Evolutionary conservation across 176 grass and related monocot species (phyloP), one percentile per base, ranked within the genome.

Genomic region (Urochloa ruziziensis): DNA sequence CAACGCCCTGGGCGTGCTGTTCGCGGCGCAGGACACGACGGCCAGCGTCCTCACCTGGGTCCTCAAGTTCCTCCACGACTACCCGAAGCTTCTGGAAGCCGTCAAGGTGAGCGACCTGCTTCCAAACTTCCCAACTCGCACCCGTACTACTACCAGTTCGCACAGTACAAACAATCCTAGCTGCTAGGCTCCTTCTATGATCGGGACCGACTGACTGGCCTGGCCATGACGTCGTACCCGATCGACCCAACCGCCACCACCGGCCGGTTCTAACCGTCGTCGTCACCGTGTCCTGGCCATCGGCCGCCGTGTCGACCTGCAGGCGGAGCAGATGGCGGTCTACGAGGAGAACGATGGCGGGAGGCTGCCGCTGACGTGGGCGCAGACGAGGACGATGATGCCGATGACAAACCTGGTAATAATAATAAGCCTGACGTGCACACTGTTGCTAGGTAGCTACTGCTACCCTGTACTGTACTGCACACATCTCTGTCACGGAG

Each of bases 11-110:
- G 91, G 88, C 36, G 88, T 90, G 36, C 80, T 93, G 65, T 93
- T 93, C 73, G 91, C 91, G 36, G 88, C 91, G n/a, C 88, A 87
- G 64, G 91, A 93, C 88, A 93, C 91, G 6, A 93, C 88, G 4
- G 91, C 91, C 4, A 93, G 91, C 66, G 85, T 85, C 6, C 91
- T 93, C 83, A 93, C 91, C 27, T 92, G 91, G 87, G 60, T 92
- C 87, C 66, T 89, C 72, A 89, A 89, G 83, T 87, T 77, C 64
- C 86, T 94, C 79, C 60, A 80, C 30, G 89, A 91, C 86, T 16
- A 73, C 67, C 86, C 92, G 7, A 87, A 91, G 60, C 75, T 94
- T 84, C 86, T 94, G 9, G 80, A 91, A 69, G 79, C 86, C 46
- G 75, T 94, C 71, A 91, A 77, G 80, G 92, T 94, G 15, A 7